Evolutionary conservation across 2,329 filamentous ascomycete genomes (phyloP), one percentile per base, ranked within the genome.

Genomic region (Coniella vitis): DNA sequence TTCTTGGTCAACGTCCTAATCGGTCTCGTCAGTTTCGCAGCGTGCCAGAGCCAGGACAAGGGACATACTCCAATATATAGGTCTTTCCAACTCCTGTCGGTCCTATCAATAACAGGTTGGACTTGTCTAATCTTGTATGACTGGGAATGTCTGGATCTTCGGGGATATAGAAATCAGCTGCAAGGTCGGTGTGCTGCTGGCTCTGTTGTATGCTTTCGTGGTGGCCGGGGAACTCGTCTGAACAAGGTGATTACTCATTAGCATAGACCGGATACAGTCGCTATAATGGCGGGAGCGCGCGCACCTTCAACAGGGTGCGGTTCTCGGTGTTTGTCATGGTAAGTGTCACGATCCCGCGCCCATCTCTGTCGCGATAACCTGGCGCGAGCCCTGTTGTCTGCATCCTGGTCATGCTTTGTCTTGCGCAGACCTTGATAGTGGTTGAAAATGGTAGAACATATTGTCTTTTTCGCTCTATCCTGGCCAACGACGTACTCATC

Each of bases 401-500:
- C 71, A 21, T 87, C 81, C 59, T 95, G 90, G 47, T 90, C 82
- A 56, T 93, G 81, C 51, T 84, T 81, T 42, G 89, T 75, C 60
- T 89, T 78, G 20, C 90, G 83, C 52, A 95, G 79, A 40, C 87
- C 81, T 66, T 96, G 89, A 63, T 97, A 96, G 64, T 98, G 93
- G 62, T 97, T 96, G 71, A 95, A 96, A 22, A 98, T 87, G 7
- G 91, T 90, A 3, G 91, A 85, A 55, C 89, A 93, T 55, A 97
- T 82, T 13, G 90, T 87, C 66, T 95, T 94, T 74, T 98, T 93
- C 14, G 93, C 90, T 52, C 89, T 82, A 57, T 96, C 89, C 66
- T 98, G 93, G 36, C 91, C 93, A 4, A 98, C 91, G 1, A 98
- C 91, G 64, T 94, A 98, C 62, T 93, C 87, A 64, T 98, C 93